phyloP scores from a whole-genome alignment of 1,284 basidiomycete species.

The Anthracocystis walkeri region DNA sequence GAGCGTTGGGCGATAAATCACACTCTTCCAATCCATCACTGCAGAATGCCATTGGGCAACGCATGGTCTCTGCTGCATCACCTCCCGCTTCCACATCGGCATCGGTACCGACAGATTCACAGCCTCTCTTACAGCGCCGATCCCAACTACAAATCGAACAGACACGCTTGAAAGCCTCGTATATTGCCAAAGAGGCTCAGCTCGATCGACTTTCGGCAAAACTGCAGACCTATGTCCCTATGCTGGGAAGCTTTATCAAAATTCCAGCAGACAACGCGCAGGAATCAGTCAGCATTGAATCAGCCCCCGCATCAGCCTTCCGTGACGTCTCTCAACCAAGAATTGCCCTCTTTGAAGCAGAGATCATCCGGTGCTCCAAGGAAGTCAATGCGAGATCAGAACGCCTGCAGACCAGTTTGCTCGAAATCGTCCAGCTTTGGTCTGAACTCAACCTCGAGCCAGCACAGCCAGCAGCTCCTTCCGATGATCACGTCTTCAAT shows the following conservation, averaged over 20 bases:
- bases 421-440: slow-evolving; percentile 64
- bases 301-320: slow-evolving; percentile 8
- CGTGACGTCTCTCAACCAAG: slow-evolving; percentile 48
- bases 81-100: slow-evolving; percentile 11
- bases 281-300: not conserved
- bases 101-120: slow-evolving; percentile 8
- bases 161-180: slow-evolving; percentile 37
- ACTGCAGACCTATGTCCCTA: slow-evolving; percentile 42
- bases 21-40: slow-evolving; percentile 31
- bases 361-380: slow-evolving; percentile 57
- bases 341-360: slow-evolving; percentile 48
- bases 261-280: slow-evolving; percentile 20
- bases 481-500: slow-evolving; percentile 46
- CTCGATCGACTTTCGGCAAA: slow-evolving; percentile 38
- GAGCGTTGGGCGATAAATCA: slow-evolving; percentile 37
- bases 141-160: slow-evolving; percentile 37
- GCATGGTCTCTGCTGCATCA: slow-evolving; percentile 46
- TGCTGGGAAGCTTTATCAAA: slow-evolving; percentile 51
- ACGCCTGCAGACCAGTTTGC: slow-evolving; percentile 50
- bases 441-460: slow-evolving; percentile 60
- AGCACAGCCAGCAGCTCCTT: slow-evolving; percentile 26
- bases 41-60: slow-evolving; percentile 46
- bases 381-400: slow-evolving; percentile 53
- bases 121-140: slow-evolving; percentile 50
- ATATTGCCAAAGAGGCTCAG: slow-evolving; percentile 39